These are phyloP conservation scores for Phytophthora megakarya DNA, from an alignment of 352 stramenopile genomes.

Conservation along the genomic window DNA sequence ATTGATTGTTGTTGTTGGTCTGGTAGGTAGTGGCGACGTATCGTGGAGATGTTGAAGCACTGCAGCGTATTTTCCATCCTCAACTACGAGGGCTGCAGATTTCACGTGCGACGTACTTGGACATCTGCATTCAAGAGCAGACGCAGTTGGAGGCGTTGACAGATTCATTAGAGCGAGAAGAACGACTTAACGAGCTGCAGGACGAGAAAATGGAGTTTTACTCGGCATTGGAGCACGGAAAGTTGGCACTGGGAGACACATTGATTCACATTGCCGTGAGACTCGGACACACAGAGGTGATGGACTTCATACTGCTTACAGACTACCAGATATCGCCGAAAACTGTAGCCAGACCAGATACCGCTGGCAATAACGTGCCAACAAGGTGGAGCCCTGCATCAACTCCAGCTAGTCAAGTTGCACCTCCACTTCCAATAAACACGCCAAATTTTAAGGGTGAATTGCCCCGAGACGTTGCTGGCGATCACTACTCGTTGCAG, in stretches of 20 bases:
- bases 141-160: constrained; percentile 55
- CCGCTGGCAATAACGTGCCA: background rate
- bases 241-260: constrained; percentile 71
- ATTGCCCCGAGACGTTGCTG: constrained; percentile 49
- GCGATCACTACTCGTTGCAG: constrained; percentile 39
- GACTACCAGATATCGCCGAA: constrained; percentile 39
- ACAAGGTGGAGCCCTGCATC: background rate
- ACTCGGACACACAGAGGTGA: constrained; percentile 48
- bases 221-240: constrained; percentile 53
- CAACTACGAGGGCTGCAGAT: constrained; percentile 67
- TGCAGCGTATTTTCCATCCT: constrained; percentile 48
- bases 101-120: constrained; percentile 76
- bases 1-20: background rate
- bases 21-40: constrained; percentile 55
- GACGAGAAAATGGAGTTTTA: constrained; percentile 87
- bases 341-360: constrained; percentile 8
- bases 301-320: constrained; percentile 70
- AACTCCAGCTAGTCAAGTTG: background rate
- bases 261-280: constrained; percentile 75
- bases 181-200: constrained; percentile 46
- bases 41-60: constrained; percentile 45
- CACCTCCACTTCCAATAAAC: constrained; percentile 34
- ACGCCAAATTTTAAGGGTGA: constrained; percentile 75
- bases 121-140: constrained; percentile 72
- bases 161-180: constrained; percentile 66